Percentiles rank a stretch among this genome's conserved stretches.
Conservation (phyloP, 345 rosid species). For the Microcos paniculata region DNA sequence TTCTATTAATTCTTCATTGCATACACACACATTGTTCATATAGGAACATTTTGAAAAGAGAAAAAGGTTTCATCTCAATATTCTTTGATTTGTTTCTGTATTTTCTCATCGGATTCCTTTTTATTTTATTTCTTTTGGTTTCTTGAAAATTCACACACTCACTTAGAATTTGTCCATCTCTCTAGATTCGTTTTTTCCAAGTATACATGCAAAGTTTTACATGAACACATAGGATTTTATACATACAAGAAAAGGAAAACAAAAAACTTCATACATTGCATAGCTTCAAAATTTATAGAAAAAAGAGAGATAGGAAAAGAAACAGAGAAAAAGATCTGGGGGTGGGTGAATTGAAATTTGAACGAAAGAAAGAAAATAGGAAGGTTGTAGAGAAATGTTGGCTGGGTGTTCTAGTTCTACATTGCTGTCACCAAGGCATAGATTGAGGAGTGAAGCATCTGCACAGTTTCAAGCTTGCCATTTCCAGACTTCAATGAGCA, state of each 20-base stretch:
- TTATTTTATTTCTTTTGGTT: constrained; percentile 26
- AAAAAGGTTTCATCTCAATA: constrained; percentile 5
- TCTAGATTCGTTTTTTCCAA: constrained; percentile 35
- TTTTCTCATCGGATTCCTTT: constrained; percentile 75
- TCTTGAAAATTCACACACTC: constrained; percentile 46
- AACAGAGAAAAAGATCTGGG: constrained; percentile 26
- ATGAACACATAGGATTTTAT: constrained; percentile 18
- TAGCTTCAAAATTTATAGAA: constrained; percentile 23
- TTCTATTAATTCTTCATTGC: constrained; percentile 25
- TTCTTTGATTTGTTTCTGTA: constrained; percentile 26
- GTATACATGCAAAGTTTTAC: constrained; percentile 25
- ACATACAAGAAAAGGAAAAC: constrained; percentile 12
- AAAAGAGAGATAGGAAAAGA: constrained; percentile 43
- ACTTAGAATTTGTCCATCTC: constrained; percentile 36
- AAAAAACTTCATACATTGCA: constrained; percentile 19
- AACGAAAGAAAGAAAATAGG: constrained; percentile 26
- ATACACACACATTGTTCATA: constrained; percentile 29
- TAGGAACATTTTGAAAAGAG: constrained; percentile 39
- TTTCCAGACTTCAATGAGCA: constrained; percentile 89
- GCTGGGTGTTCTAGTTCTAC: constrained; percentile 97
- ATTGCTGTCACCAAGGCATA: constrained; percentile 95
- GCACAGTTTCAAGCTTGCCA: constrained; percentile 81
- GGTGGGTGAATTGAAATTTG: constrained; percentile 46
- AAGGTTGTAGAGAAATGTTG: constrained; percentile 82
- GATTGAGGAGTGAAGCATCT: constrained; percentile 91